Percentiles rank a stretch among this genome's conserved stretches.
These are phyloP conservation scores for Epichloe aotearoae DNA, from an alignment of 2,329 filamentous ascomycete species.

Conservation along the genomic window DNA sequence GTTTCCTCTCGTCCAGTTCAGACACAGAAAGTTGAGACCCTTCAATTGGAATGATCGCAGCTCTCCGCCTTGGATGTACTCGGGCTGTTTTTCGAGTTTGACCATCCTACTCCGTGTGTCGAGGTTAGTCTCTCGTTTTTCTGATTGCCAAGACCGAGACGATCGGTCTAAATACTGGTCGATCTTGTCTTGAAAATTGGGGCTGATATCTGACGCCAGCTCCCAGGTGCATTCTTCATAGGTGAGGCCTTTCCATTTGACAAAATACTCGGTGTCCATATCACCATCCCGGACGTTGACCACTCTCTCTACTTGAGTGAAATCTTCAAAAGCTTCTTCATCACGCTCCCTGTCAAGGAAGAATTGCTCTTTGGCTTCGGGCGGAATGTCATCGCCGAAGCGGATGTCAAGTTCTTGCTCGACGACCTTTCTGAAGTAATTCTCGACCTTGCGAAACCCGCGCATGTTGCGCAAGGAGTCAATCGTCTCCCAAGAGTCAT, in stretches of 20 bases:
- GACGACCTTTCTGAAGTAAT: constrained; percentile 80
- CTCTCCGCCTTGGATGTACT: constrained; percentile 72
- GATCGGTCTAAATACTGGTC: constrained; percentile 81
- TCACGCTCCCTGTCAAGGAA: constrained; percentile 89
- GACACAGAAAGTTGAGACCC: constrained; percentile 86
- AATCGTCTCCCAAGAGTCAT: constrained; percentile 87
- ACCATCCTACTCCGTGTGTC: constrained; percentile 62
- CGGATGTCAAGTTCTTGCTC: constrained; percentile 67
- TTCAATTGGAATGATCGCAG: constrained; percentile 87
- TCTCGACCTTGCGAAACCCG: constrained; percentile 81
- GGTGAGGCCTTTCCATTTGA: constrained; percentile 92
- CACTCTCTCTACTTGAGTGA: constrained; percentile 83
- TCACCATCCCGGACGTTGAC: constrained; percentile 74
- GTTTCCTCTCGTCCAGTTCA: constrained; percentile 88
- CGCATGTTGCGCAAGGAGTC: constrained; percentile 63
- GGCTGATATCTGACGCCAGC: constrained; percentile 56
- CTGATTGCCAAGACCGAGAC: constrained; percentile 66
- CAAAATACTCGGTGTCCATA: constrained; percentile 72
- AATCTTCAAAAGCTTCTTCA: constrained; percentile 77
- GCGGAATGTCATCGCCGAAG: constrained; percentile 61
- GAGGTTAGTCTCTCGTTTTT: constrained; percentile 61
- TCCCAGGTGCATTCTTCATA: constrained; percentile 98
- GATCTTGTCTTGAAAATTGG: constrained; percentile 75
- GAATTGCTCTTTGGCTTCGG: constrained; percentile 85
- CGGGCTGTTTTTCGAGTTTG: constrained; percentile 67